Percentiles rank a stretch among this genome's conserved stretches.
Conservation (phyloP, 2,329 filamentous ascomycete genomes). For the Diaporthe caulivora region DNA sequence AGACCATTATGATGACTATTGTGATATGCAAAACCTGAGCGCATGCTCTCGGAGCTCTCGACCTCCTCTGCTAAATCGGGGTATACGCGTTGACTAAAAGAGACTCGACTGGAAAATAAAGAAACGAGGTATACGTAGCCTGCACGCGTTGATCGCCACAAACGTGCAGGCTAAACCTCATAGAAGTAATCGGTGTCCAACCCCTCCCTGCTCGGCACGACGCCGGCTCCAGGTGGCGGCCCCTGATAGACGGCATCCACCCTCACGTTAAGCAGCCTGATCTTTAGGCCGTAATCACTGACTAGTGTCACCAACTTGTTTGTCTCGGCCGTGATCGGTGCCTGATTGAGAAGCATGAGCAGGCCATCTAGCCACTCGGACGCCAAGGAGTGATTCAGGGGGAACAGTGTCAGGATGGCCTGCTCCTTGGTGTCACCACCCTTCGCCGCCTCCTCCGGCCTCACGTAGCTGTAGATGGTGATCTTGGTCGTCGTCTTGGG, state of each 20-base stretch:
- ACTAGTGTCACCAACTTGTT: constrained; percentile 89
- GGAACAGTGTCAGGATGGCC: constrained; percentile 85
- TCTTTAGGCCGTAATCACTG: constrained; percentile 91
- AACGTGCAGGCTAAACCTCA: constrained; percentile 67
- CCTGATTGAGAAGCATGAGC: constrained; percentile 93
- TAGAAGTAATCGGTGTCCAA: constrained; percentile 96
- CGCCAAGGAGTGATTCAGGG: constrained; percentile 82
- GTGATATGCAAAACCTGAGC: constrained; percentile 25
- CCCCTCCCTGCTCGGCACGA: constrained; percentile 84
- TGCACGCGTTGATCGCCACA: background rate
- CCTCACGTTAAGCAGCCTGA: constrained; percentile 89
- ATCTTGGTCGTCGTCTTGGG: constrained; percentile 81
- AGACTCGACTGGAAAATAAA: constrained; percentile 22
- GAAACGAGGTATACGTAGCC: background rate
- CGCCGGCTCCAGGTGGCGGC: constrained; percentile 75
- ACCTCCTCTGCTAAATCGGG: constrained; percentile 24
- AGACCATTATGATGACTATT: constrained; percentile 7
- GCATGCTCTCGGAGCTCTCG: constrained; percentile 5
- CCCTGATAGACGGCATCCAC: constrained; percentile 82
- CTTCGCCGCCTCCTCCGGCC: constrained; percentile 53
- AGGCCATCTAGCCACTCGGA: constrained; percentile 98
- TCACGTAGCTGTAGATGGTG: constrained; percentile 83
- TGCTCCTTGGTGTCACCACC: constrained; percentile 69
- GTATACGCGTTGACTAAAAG: constrained; percentile 41
- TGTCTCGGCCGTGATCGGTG: constrained; percentile 96